Conservation (phyloP, 2,329 filamentous ascomycete species). For the Ampelomyces quisqualis region DNA sequence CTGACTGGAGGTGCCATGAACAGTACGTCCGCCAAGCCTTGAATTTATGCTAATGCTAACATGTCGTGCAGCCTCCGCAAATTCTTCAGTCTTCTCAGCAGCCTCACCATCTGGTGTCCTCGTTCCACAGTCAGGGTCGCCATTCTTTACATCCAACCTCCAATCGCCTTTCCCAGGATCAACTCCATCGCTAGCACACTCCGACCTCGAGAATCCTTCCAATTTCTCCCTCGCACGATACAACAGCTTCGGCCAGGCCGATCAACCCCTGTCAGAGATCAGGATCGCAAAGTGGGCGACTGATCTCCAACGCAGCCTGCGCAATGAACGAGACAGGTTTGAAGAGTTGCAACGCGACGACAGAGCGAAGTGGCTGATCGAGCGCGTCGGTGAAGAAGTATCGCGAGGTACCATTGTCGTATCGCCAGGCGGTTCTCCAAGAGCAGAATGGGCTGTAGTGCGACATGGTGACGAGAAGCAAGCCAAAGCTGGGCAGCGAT, state of each 20-base stretch:
- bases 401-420: constrained; percentile 33
- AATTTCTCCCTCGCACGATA: constrained; percentile 51
- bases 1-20: constrained; percentile 27
- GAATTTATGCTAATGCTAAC: not conserved
- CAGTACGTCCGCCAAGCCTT: constrained; percentile 18
- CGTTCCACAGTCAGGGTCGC: constrained; percentile 38
- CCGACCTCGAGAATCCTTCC: constrained; percentile 29
- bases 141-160: constrained; percentile 37
- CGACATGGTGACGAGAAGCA: constrained; percentile 28
- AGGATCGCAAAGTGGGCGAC: constrained; percentile 78
- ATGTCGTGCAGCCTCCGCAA: constrained; percentile 25
- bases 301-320: constrained; percentile 74
- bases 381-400: constrained; percentile 67
- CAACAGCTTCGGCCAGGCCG: constrained; percentile 53
- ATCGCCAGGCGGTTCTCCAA: constrained; percentile 24
- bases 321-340: constrained; percentile 70
- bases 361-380: constrained; percentile 68
- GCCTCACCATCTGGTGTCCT: constrained; percentile 44
- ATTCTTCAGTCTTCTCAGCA: constrained; percentile 41
- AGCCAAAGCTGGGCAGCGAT: constrained; percentile 27
- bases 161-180: constrained; percentile 40
- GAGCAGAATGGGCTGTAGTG: constrained; percentile 41
- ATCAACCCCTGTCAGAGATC: constrained; percentile 66
- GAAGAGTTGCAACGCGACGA: constrained; percentile 62
- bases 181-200: constrained; percentile 36